A percentile compares a stretch with the other conserved stretches of the same genome.
Evolutionary conservation across 2,329 filamentous ascomycete species (phyloP).

Genomic region (Harringtonia aguacate): DNA sequence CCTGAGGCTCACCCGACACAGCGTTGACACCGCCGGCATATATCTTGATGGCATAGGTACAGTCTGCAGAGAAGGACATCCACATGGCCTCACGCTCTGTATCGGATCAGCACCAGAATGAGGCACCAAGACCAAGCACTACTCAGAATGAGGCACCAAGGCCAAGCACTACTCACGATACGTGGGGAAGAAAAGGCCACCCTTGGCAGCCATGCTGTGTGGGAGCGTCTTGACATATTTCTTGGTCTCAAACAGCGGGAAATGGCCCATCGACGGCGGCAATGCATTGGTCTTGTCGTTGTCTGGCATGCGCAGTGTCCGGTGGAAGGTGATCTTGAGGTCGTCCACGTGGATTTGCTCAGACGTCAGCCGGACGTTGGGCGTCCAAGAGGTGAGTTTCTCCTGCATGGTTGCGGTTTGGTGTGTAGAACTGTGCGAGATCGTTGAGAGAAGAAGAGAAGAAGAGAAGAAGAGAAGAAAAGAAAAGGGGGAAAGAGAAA

Average conservation of each 20-base stretch:
- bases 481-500: too few species aligned
- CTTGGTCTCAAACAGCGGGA: slow-evolving; percentile 15
- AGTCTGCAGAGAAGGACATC: background rate
- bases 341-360: slow-evolving; percentile 8
- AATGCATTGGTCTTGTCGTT: slow-evolving; percentile 19
- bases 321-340: slow-evolving; percentile 24
- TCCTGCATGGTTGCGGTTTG: too few species aligned
- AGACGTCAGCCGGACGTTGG: too few species aligned
- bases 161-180: slow-evolving; percentile 1
- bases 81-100: slow-evolving; percentile 7
- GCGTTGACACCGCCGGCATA: slow-evolving; percentile 6
- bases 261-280: slow-evolving; percentile 24
- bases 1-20: slow-evolving; percentile 3
- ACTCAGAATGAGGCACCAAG: background rate
- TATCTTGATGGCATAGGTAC: slow-evolving; percentile 4
- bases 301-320: slow-evolving; percentile 33
- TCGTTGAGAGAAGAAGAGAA: too few species aligned
- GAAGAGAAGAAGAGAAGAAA: too few species aligned
- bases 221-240: background rate
- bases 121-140: too few species aligned
- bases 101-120: too few species aligned
- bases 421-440: too few species aligned
- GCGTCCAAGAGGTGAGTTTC: too few species aligned
- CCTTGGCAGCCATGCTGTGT: background rate
- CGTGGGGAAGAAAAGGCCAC: slow-evolving; percentile 7